A percentile compares a stretch with the other conserved stretches of the same genome.
Conservation (phyloP, 1,284 basidiomycete species). For the Paramarasmius palmivorus region DNA sequence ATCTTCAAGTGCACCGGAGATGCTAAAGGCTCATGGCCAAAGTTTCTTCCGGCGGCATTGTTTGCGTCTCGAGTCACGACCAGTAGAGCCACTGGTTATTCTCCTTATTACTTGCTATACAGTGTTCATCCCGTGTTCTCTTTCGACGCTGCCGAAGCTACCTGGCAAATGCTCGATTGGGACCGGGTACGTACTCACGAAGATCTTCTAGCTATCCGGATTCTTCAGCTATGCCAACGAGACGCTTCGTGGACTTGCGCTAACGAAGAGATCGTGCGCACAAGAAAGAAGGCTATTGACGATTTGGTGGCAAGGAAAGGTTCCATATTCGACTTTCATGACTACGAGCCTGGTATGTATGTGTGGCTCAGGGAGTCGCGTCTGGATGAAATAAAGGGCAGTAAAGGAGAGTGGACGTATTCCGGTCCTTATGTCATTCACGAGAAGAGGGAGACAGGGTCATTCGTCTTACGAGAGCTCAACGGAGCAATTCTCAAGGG, state of each 20-base stretch:
- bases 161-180: constrained; percentile 16
- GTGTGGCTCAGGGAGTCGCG: background rate
- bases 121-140: constrained; percentile 18
- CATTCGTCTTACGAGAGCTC: background rate
- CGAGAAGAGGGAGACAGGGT: background rate
- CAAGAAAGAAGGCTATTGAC: background rate
- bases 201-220: constrained; percentile 11
- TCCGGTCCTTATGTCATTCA: background rate
- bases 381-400: background rate
- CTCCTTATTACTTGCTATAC: constrained; percentile 14
- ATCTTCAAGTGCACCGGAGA: constrained; percentile 24
- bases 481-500: background rate
- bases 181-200: constrained; percentile 5
- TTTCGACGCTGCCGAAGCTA: constrained; percentile 19
- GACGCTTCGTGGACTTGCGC: background rate
- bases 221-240: constrained; percentile 8
- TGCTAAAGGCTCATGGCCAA: constrained; percentile 14
- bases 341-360: background rate
- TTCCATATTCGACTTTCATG: background rate
- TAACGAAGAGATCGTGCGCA: background rate
- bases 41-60: constrained; percentile 10
- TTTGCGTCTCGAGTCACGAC: constrained; percentile 20
- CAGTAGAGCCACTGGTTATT: constrained; percentile 14
- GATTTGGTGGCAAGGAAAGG: background rate
- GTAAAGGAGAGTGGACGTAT: background rate